Base-by-base conservation (phyloP, 164 flowering plant genomes). In the Annona squamosa region DNA sequence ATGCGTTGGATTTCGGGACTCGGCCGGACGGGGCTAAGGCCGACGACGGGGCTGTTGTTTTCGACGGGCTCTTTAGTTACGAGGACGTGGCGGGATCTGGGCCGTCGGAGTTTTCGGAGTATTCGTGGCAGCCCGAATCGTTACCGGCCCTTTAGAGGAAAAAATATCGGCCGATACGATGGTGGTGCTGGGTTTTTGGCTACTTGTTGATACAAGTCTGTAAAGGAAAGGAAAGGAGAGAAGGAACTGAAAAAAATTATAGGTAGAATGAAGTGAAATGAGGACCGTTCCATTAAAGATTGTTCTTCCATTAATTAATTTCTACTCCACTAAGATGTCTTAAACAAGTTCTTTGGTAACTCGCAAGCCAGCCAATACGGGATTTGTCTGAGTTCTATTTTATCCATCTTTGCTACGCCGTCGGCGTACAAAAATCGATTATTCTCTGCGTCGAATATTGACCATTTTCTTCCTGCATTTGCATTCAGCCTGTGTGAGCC, bases 1-100 rank as follows among this genome's bases (percentile, higher is more conserved):
- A 77, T 68, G 86, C 63, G 81, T 79, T 9, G 88, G 83, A n/a
- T 62, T 26, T 48, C 65, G 69, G 69, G 47, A 41, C 76, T 72
- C 78, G 65, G 2, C 86, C 67, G 3, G 73, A 48, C 7, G 52
- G 72, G 19, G 74, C 13, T 18, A 59, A 46, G 17, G 16, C 56
- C 65, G 46, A 16, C 19, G 65, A 42, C 41, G 72, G 82, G 3
- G 79, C 78, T 63, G 80, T 88, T 65, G 81, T 84, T 5, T 76
- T 85, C 12, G 92, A 77, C 4, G 88, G 87, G 16, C 75, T 90
- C 72, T 90, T 85, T 70, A 90, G 85, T 47, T 80, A 84, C 63
- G 65, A 86, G 7, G 88, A 88, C 65, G 74, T 66, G 13, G 72
- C 12, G 69, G 37, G 71, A 5, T 83, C 46, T 37, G 89, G 78